A percentile compares a stretch with the other conserved stretches of the same genome.
These are phyloP conservation scores for Fusarium sp. DNA, from an alignment of 2,329 filamentous ascomycete species.

Conservation along the genomic window DNA sequence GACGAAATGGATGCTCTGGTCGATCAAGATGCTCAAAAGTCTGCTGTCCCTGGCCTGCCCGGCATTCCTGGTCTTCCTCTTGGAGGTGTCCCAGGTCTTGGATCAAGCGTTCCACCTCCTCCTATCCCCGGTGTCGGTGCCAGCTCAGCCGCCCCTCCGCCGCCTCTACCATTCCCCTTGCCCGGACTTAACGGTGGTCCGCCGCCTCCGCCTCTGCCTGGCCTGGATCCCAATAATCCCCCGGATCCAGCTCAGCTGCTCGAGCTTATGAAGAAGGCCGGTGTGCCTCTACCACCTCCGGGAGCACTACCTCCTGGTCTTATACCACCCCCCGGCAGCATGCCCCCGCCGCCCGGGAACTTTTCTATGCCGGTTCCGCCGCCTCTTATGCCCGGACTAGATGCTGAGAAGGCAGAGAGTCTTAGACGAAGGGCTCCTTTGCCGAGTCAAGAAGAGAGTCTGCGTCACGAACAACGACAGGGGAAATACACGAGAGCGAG, in stretches of 20 bases:
- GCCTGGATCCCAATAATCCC: constrained; percentile 68
- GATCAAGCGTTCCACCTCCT: constrained; percentile 56
- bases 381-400: constrained; percentile 53
- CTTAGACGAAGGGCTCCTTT: constrained; percentile 71
- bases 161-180: constrained; percentile 65
- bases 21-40: constrained; percentile 80
- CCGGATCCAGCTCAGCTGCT: constrained; percentile 70
- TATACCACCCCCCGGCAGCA: constrained; percentile 54
- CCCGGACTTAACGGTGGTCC: constrained; percentile 59
- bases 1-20: constrained; percentile 93
- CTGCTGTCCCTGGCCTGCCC: constrained; percentile 55
- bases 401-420: constrained; percentile 49
- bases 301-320: constrained; percentile 58
- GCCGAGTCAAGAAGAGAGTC: constrained; percentile 84
- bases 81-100: constrained; percentile 56
- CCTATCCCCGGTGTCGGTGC: constrained; percentile 63
- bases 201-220: constrained; percentile 63
- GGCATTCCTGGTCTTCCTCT: constrained; percentile 69
- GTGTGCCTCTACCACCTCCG: constrained; percentile 69
- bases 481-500: constrained; percentile 68
- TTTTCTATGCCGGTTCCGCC: constrained; percentile 52
- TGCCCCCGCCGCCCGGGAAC: constrained; percentile 50
- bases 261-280: constrained; percentile 73
- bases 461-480: constrained; percentile 78
- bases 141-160: constrained; percentile 54